These are phyloP conservation scores for Phytophthora uliginosa DNA, from an alignment of 352 stramenopile species.

Conservation along the genomic window DNA sequence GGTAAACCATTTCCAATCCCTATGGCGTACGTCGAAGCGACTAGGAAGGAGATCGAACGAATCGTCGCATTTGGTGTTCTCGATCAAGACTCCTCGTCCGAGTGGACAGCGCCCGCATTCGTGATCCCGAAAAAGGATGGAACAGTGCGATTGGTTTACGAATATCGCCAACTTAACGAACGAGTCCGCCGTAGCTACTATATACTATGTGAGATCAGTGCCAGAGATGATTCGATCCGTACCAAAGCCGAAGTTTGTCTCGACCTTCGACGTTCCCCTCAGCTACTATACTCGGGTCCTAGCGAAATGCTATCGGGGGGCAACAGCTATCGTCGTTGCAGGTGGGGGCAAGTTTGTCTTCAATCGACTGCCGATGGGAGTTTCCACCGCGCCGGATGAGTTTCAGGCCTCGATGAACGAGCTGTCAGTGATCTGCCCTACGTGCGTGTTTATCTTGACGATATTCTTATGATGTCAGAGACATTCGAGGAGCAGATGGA, in stretches of 20 bases:
- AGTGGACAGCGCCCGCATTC: constrained; percentile 5
- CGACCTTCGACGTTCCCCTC: background rate
- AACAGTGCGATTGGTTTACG: background rate
- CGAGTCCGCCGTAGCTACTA: background rate
- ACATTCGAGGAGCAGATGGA: constrained; percentile 7
- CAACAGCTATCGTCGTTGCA: background rate
- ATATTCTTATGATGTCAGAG: background rate
- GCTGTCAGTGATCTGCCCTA: constrained; percentile 1
- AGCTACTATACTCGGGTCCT: constrained; percentile 7
- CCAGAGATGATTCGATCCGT: constrained; percentile 9
- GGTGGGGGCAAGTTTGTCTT: constrained; percentile 1
- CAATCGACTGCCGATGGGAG: constrained; percentile 1
- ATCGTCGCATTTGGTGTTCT: constrained; percentile 1
- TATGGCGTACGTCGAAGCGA: background rate
- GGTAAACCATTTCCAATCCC: constrained; percentile 3
- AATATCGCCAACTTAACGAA: constrained; percentile 8
- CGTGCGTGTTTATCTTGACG: constrained; percentile 3
- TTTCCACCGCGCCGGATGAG: background rate
- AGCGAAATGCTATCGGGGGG: background rate
- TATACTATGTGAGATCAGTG: background rate
- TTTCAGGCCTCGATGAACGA: constrained; percentile 7
- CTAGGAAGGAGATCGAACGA: background rate
- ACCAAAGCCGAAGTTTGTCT: background rate
- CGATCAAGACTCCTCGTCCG: background rate
- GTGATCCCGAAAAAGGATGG: constrained; percentile 18